A percentile compares a stretch with the other conserved stretches of the same genome.
Evolutionary conservation across 495 filamentous ascomycete species (phyloP).

Genomic region (Neurospora sp.): DNA sequence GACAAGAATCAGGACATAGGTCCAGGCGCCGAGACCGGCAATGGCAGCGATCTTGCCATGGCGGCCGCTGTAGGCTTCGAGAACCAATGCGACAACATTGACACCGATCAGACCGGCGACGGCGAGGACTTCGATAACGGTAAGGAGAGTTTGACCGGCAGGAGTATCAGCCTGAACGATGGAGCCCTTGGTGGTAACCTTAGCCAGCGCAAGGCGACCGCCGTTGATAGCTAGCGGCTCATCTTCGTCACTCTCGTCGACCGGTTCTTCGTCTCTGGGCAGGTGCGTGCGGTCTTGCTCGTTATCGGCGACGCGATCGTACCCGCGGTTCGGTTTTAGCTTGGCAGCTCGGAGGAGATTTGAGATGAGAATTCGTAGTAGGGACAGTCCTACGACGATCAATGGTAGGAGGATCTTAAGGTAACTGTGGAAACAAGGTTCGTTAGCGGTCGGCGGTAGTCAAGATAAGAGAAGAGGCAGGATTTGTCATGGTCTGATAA

Average conservation of each 20-base stretch:
- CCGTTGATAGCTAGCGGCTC: constrained; percentile 45
- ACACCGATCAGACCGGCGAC: constrained; percentile 60
- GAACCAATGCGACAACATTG: constrained; percentile 50
- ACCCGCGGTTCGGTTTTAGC: constrained; percentile 37
- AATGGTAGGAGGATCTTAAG: constrained; percentile 79
- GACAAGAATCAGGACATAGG: constrained; percentile 69
- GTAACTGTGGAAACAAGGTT: constrained; percentile 46
- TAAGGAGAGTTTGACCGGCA: constrained; percentile 55
- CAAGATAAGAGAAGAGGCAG: constrained; percentile 1
- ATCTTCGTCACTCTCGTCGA: constrained; percentile 52
- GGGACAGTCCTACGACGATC: constrained; percentile 55
- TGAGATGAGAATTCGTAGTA: constrained; percentile 52
- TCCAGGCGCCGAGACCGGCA: constrained; percentile 60
- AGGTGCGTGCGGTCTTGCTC: constrained; percentile 35
- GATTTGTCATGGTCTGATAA: not conserved
- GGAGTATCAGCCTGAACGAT: constrained; percentile 72
- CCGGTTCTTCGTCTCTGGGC: constrained; percentile 33
- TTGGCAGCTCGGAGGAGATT: constrained; percentile 36
- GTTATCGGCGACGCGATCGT: constrained; percentile 37
- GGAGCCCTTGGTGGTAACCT: constrained; percentile 51
- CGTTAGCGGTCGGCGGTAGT: constrained; percentile 10
- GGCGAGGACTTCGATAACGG: constrained; percentile 64
- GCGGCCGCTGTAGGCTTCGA: constrained; percentile 20
- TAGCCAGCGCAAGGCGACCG: constrained; percentile 47
- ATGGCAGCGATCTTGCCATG: constrained; percentile 45